Base-by-base conservation (phyloP, 768 basidiomycete genomes). In the Stropharia rugosoannulata region DNA sequence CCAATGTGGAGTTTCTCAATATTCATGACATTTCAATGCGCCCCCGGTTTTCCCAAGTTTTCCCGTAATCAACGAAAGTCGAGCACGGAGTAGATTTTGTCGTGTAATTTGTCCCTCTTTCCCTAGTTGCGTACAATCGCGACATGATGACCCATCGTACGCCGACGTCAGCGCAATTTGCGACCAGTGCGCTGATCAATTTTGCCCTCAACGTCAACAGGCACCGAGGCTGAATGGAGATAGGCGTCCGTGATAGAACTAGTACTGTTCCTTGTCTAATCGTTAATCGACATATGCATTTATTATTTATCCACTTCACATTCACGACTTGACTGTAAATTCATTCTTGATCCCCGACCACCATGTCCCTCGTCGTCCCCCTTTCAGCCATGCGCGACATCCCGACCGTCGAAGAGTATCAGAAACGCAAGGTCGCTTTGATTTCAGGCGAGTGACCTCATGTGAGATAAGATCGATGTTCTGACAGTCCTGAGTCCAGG, bases 361-460 rank as follows among this genome's bases (percentile, higher is more conserved):
- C 59, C 68, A 82, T 83, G 80, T 77, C 82, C 57, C 61, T 70
- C 64, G 57, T 73, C 51, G 57, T 69, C 19, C 73, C 74, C 25
- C 63, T 78, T 42, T 80, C 86, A 57, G 70, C 82, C 45, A 81
- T 76, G 60, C 74, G 84, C 49, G 68, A 79, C 60, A 76, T 91
- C 25, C 89, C 88, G 1, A 70, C 88, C n/a, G 81, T 84, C 0
- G 90, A 88, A 64, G 90, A 93, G 61, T 97, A 90, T 69, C 80
- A 82, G 63, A 87, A 89, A 74, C 87, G 95, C 72, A 97, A 96
- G 72, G 92, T 98, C 59, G 95, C 95, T 9, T 77, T 98, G 49
- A 90, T 98, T 62, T 92, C 92, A 63, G 95, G 95, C 92, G 66
- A 35, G 63, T 58, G 27, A 29, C 35, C 16, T 50, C 49, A 18